Percentiles rank a stretch among this genome's conserved stretches.
phyloP scores from a whole-genome alignment of 2,329 filamentous ascomycete species.

The Cadophora gregata region DNA sequence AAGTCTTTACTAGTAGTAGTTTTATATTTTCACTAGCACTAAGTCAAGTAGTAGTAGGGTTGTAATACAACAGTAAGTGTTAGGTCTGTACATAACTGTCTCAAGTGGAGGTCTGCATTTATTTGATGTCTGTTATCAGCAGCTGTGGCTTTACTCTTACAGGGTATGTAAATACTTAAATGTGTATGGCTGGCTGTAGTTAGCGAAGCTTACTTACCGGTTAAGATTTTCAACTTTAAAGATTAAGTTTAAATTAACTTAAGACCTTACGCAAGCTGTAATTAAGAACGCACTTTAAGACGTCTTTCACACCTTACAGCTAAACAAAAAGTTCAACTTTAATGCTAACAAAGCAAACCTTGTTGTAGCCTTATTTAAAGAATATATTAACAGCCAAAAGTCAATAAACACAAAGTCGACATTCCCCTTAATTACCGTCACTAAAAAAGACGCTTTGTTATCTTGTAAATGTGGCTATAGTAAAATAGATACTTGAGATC shows the following conservation, averaged over 20 bases:
- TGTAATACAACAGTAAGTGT: neutral
- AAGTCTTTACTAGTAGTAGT: neutral
- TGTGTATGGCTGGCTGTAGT: neutral
- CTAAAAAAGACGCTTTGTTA: neutral
- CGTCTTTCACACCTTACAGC: neutral
- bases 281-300: conserved; percentile 1
- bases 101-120: neutral
- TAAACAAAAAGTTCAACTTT: conserved; percentile 2
- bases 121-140: conserved; percentile 4
- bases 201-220: conserved; percentile 1
- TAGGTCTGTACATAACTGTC: neutral
- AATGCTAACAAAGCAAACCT: conserved; percentile 2
- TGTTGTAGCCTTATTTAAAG: neutral
- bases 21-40: neutral
- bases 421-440: neutral
- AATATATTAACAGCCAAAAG: conserved; percentile 10
- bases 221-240: conserved; percentile 7
- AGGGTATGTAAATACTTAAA: conserved; percentile 7
- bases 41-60: neutral
- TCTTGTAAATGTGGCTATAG: neutral
- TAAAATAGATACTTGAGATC: neutral
- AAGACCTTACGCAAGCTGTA: neutral
- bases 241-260: neutral
- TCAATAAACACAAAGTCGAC: neutral
- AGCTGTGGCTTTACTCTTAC: conserved; percentile 7